These are phyloP conservation scores for Grosmannia huntii DNA, from an alignment of 2,329 filamentous ascomycete genomes.

Conservation along the genomic window DNA sequence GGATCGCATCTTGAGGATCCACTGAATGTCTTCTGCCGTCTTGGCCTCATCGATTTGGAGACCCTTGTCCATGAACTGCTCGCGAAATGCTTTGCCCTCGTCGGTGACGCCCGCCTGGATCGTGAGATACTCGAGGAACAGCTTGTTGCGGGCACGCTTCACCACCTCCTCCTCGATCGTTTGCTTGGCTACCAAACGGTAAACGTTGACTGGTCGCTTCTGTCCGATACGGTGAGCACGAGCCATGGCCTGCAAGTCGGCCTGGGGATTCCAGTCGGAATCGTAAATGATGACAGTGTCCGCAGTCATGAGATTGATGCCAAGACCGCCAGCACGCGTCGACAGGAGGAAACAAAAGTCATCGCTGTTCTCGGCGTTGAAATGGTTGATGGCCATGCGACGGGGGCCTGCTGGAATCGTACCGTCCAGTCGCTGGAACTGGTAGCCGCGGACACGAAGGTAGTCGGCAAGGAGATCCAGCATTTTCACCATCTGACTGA, in stretches of 20 bases:
- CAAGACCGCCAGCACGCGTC: conserved; percentile 89
- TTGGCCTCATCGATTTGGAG: conserved; percentile 66
- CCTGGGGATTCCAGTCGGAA: conserved; percentile 98
- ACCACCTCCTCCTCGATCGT: conserved; percentile 97
- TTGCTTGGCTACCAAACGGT: conserved; percentile 92
- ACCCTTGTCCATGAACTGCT: conserved; percentile 68
- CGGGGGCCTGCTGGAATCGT: conserved; percentile 82
- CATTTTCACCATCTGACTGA: conserved; percentile 99
- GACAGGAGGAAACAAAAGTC: conserved; percentile 96
- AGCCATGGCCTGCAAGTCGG: conserved; percentile 96
- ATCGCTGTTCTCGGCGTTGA: conserved; percentile 89
- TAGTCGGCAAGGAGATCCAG: conserved; percentile 93
- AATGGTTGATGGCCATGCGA: conserved; percentile 92
- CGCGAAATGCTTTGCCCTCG: conserved; percentile 67
- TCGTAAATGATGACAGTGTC: conserved; percentile 98
- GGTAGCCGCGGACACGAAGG: conserved; percentile 80
- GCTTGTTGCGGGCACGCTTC: conserved; percentile 91
- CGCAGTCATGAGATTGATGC: conserved; percentile 97
- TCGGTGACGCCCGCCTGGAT: conserved; percentile 96
- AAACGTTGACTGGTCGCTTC: conserved; percentile 90
- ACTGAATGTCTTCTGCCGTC: conserved; percentile 88
- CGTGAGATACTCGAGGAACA: conserved; percentile 92
- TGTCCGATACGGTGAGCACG: conserved; percentile 96
- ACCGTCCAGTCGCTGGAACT: conserved; percentile 88
- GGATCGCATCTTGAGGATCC: conserved; percentile 93